A percentile compares a stretch with the other conserved stretches of the same genome.
These are phyloP conservation scores for Neurospora sp. DNA, from an alignment of 495 filamentous ascomycete species.

Conservation along the genomic window DNA sequence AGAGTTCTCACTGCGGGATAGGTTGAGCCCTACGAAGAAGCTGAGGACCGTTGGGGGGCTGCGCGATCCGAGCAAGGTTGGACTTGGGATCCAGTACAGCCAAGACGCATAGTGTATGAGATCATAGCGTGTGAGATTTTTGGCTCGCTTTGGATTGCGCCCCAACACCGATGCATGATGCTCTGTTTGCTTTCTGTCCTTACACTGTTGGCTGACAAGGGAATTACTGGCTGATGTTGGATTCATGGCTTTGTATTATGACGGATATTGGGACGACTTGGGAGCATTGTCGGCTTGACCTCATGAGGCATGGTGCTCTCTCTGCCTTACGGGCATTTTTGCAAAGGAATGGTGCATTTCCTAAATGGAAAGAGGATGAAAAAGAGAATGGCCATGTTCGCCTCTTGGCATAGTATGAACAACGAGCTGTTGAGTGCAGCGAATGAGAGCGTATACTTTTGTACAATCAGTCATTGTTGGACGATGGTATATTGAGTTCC, in stretches of 20 bases:
- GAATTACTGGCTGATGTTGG: neutral
- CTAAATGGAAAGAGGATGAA: neutral
- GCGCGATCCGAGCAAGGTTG: constrained; percentile 34
- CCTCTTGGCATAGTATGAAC: neutral
- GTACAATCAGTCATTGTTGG: neutral
- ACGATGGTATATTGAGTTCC: neutral
- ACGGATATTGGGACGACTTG: neutral
- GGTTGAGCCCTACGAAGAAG: constrained; percentile 47
- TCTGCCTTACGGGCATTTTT: neutral
- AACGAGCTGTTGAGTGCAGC: neutral
- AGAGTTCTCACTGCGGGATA: constrained; percentile 19
- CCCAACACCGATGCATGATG: neutral
- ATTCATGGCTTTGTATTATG: neutral
- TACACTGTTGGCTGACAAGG: neutral
- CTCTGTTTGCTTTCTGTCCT: neutral
- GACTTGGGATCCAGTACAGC: constrained; percentile 52
- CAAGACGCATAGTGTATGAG: constrained; percentile 15
- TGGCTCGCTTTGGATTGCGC: neutral
- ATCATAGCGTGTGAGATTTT: neutral
- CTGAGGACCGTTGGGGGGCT: constrained; percentile 36
- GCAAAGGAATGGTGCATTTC: neutral
- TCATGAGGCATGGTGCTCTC: neutral
- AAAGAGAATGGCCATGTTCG: neutral
- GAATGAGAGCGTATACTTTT: neutral
- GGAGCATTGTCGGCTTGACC: neutral